Conservation (phyloP, 2,329 filamentous ascomycete species). For the Fusarium fracticaudum region DNA sequence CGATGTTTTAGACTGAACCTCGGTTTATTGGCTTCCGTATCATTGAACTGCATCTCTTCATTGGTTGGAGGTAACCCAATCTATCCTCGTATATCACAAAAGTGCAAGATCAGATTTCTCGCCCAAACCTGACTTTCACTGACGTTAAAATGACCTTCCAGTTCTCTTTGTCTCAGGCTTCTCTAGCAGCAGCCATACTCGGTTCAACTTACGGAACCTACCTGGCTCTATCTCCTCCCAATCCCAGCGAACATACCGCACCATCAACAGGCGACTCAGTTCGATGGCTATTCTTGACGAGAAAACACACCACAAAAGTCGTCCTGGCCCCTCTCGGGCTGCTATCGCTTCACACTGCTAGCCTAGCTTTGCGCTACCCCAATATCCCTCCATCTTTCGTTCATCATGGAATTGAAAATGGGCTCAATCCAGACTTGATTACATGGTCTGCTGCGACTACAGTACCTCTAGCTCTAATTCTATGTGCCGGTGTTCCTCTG, state of each 20-base stretch:
- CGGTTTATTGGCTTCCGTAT: background rate
- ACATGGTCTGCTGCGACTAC: constrained; percentile 51
- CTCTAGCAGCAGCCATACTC: constrained; percentile 38
- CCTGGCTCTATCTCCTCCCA: constrained; percentile 45
- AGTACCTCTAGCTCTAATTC: constrained; percentile 47
- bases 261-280: constrained; percentile 37
- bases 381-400: constrained; percentile 38
- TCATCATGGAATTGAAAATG: constrained; percentile 45
- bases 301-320: constrained; percentile 36
- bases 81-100: background rate
- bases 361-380: constrained; percentile 28
- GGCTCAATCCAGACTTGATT: constrained; percentile 44
- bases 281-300: constrained; percentile 40
- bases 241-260: constrained; percentile 30
- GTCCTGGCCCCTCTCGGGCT: constrained; percentile 37
- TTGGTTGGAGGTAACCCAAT: background rate
- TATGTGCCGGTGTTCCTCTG: constrained; percentile 46
- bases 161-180: constrained; percentile 21
- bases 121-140: too few species aligned
- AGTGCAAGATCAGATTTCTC: background rate
- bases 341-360: constrained; percentile 35
- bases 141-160: constrained; percentile 5
- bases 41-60: background rate
- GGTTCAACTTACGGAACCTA: constrained; percentile 46
- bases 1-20: background rate